A percentile compares a stretch with the other conserved stretches of the same genome.
Conservation (phyloP, 2,329 filamentous ascomycete species). For the Aspergillus pseudonomiae region DNA sequence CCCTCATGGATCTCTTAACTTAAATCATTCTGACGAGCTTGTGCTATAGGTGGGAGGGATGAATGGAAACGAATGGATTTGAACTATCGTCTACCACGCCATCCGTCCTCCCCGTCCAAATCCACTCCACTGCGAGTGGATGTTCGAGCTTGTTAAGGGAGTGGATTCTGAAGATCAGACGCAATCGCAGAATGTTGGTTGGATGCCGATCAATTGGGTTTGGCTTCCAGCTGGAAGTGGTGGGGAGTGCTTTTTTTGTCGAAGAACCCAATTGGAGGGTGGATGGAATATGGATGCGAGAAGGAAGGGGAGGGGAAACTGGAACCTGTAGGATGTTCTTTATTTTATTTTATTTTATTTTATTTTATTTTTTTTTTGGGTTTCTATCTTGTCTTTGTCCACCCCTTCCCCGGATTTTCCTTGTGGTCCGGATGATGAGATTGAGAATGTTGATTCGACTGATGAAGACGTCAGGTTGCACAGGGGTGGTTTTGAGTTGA, state of each 20-base stretch:
- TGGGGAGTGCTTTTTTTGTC: not conserved
- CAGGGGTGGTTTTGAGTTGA: not conserved
- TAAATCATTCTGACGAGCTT: not conserved
- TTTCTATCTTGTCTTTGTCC: not conserved
- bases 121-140: not conserved
- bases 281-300: not conserved
- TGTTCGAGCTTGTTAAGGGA: conserved; percentile 1
- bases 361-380: too few species aligned
- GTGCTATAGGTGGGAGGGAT: not conserved
- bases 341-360: too few species aligned
- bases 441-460: not conserved
- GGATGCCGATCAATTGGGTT: conserved; percentile 6
- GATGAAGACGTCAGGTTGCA: not conserved
- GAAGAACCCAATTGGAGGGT: conserved; percentile 1
- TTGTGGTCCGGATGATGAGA: not conserved
- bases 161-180: conserved; percentile 2
- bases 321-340: too few species aligned
- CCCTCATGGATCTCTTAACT: not conserved
- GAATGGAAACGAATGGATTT: not conserved
- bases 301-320: not conserved
- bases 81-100: not conserved
- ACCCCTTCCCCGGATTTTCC: not conserved
- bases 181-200: conserved; percentile 1
- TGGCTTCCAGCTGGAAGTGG: not conserved
- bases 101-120: not conserved